Base-by-base conservation (phyloP, 1,284 basidiomycete genomes). In the Vanrija humicola region DNA sequence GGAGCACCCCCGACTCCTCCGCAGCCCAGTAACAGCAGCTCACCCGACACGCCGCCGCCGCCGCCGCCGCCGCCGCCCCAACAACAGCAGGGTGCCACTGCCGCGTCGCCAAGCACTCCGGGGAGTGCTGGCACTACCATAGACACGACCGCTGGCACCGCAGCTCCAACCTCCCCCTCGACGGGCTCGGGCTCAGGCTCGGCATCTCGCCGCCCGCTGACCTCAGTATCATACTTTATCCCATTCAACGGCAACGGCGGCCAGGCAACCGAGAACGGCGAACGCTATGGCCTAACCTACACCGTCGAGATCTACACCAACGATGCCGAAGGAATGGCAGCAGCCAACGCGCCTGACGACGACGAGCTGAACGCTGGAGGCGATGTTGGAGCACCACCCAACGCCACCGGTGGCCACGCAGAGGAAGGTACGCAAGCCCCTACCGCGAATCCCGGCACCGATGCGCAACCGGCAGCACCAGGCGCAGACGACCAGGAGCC, bases 261-360 rank as follows among this genome's bases (percentile, higher is more conserved):
- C 14, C 34, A 40, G 14, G 29, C 21, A 9, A 18, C 43, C 6
- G 47, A 40, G 6, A 46, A 54, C 38, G 56, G 49, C 16, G 47
- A 49, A 6, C 54, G 51, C 10, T 21, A 51, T 9, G 58, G 47
- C 18, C 25, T 57, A 5, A 54, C 55, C 14, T 61, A 52, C 55
- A 61, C 59, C 16, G 26, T 61, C 19, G 59, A 61, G 38, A 44
- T 61, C 16, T 61, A 55, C 43, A 44, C 54, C 53, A 55, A 59
- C 49, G 50, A 52, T 12, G 34, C 34, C 34, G 34, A 34, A 12
- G 34, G 34, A 12, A 12, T 14, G 34, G 34, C 9, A 12, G 34
- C 34, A 2, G 34, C 34, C 34, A 34, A 34, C 12, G 34, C 34
- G 14, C 12, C 34, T 14, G 34, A 34, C 34, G 14, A 34, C 14